These are phyloP conservation scores for Pseudohyphozyma bogoriensis DNA, from an alignment of 768 basidiomycete species.

Conservation along the genomic window DNA sequence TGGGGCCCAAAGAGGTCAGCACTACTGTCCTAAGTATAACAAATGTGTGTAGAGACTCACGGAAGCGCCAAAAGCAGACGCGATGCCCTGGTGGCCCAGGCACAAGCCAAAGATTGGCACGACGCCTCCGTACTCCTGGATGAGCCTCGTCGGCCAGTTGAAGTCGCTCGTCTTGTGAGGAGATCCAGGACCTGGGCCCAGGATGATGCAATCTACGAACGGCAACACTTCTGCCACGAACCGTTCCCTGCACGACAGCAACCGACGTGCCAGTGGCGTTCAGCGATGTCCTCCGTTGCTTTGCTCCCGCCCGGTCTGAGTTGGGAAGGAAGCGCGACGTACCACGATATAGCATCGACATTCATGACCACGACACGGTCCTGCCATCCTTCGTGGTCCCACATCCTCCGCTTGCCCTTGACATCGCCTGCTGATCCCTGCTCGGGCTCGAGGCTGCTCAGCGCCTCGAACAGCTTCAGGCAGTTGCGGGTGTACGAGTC, in stretches of 20 bases:
- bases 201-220: slow-evolving; percentile 19
- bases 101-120: slow-evolving; percentile 28
- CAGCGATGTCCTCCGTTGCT: not conserved
- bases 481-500: slow-evolving; percentile 29
- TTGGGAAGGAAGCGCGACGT: not conserved
- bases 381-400: slow-evolving; percentile 22
- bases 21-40: not conserved
- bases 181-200: slow-evolving; percentile 25
- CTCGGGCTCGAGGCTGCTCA: not conserved
- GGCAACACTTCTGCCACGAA: slow-evolving; percentile 20
- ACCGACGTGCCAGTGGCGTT: not conserved
- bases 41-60: not conserved
- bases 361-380: slow-evolving; percentile 15
- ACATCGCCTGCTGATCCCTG: not conserved
- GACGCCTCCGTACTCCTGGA: slow-evolving; percentile 6
- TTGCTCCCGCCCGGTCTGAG: not conserved
- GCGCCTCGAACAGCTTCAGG: slow-evolving; percentile 9
- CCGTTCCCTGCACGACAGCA: slow-evolving; percentile 6
- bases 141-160: slow-evolving; percentile 16
- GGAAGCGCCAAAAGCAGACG: slow-evolving; percentile 18
- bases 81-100: slow-evolving; percentile 27
- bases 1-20: not conserved
- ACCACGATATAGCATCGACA: slow-evolving; percentile 25
- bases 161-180: slow-evolving; percentile 23
- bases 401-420: slow-evolving; percentile 27